A percentile compares a stretch with the other conserved stretches of the same genome.
phyloP scores from a whole-genome alignment of 192 early-diverging fungal species.

The Backusella parvicylindrica region DNA sequence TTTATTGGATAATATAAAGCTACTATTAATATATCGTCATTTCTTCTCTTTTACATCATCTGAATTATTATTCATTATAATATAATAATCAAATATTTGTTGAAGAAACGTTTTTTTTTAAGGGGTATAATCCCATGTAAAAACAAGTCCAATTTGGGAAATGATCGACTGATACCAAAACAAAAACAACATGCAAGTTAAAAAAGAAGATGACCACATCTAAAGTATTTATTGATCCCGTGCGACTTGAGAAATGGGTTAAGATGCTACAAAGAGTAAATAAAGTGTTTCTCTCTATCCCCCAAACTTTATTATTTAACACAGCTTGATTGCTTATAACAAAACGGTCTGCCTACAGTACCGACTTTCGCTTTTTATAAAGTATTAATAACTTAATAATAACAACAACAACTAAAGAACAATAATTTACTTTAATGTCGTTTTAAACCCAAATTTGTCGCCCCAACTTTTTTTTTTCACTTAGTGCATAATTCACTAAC shows the following conservation, averaged over 20 bases:
- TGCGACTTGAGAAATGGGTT: neutral
- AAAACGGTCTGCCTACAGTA: neutral
- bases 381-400: neutral
- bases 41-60: neutral
- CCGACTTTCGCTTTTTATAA: neutral
- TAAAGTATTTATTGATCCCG: neutral
- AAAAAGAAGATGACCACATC: neutral
- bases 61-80: neutral
- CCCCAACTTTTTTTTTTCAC: neutral
- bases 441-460: neutral
- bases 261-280: neutral
- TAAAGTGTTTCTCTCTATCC: neutral
- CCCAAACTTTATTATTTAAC: neutral
- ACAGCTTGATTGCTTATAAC: neutral
- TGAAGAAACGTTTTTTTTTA: neutral
- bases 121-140: neutral
- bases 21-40: neutral
- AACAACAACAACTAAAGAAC: neutral
- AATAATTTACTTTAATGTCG: neutral
- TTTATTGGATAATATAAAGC: neutral
- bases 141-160: neutral
- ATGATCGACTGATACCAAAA: neutral
- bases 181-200: neutral
- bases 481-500: neutral
- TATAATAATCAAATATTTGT: neutral